Conservation (phyloP, 345 rosid species). For the Moricandia arvensis region DNA sequence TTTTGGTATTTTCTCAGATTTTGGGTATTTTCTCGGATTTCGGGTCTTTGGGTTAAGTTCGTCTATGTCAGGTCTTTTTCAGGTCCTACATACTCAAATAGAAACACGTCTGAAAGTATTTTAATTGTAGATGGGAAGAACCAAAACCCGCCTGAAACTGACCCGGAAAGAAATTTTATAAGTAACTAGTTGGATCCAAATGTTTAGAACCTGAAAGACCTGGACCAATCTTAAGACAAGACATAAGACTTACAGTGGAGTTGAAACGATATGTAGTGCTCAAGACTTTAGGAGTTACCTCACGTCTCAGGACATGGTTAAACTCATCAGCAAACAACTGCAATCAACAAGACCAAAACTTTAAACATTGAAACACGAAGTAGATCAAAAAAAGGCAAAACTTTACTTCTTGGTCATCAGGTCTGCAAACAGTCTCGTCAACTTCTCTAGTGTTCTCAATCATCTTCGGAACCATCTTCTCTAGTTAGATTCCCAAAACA, state of each 20-base stretch:
- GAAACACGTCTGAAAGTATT: too few species aligned
- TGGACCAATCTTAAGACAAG: too few species aligned
- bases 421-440: conserved; percentile 88
- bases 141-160: too few species aligned
- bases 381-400: not conserved
- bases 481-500: conserved; percentile 20
- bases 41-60: too few species aligned
- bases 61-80: too few species aligned
- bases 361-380: not conserved
- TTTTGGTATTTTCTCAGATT: too few species aligned
- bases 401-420: conserved; percentile 87
- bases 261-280: conserved; percentile 93
- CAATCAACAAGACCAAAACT: not conserved
- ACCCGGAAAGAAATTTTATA: too few species aligned
- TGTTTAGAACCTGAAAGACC: too few species aligned
- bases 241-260: conserved; percentile 38
- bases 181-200: too few species aligned
- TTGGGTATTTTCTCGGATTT: too few species aligned
- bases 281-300: conserved; percentile 60
- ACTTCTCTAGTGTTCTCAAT: conserved; percentile 90
- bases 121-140: too few species aligned
- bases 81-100: too few species aligned
- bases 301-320: conserved; percentile 58
- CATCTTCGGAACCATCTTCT: conserved; percentile 67
- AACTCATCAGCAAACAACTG: conserved; percentile 92